Evolutionary conservation across 2,329 filamentous ascomycete species (phyloP).

Genomic region (Fusarium camptoceras): DNA sequence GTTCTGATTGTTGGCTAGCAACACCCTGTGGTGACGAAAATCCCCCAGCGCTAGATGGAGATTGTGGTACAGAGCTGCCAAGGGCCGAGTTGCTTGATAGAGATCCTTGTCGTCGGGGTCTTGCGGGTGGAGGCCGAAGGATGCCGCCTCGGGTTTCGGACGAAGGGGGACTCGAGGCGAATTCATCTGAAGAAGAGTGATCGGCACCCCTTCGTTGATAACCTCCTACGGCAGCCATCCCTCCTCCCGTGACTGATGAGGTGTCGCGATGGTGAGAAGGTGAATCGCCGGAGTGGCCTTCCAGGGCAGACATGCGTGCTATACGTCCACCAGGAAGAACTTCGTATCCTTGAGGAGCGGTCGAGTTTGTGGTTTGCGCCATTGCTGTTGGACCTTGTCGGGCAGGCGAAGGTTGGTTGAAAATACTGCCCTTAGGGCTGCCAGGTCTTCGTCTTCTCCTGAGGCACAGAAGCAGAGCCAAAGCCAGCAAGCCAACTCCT

Average conservation of each 20-base stretch:
- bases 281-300: conserved; percentile 75
- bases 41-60: conserved; percentile 77
- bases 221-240: conserved; percentile 57
- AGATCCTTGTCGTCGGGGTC: conserved; percentile 82
- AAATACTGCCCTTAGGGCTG: conserved; percentile 77
- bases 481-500: conserved; percentile 76
- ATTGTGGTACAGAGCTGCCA: conserved; percentile 76
- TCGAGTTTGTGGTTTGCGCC: conserved; percentile 48
- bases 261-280: conserved; percentile 64
- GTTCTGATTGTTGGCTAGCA: conserved; percentile 92
- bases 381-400: conserved; percentile 60
- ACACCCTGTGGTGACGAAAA: conserved; percentile 88
- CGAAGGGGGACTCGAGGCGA: conserved; percentile 74
- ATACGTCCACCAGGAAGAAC: conserved; percentile 89
- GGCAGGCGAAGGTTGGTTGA: conserved; percentile 90
- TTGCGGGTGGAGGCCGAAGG: conserved; percentile 68
- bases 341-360: conserved; percentile 70
- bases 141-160: conserved; percentile 70
- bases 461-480: conserved; percentile 76
- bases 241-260: conserved; percentile 55
- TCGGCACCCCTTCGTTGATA: conserved; percentile 63
- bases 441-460: conserved; percentile 63
- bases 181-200: conserved; percentile 78
- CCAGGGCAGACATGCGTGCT: conserved; percentile 93
- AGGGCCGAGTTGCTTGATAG: conserved; percentile 86